A percentile compares a stretch with the other conserved stretches of the same genome.
phyloP scores from a whole-genome alignment of 2,329 filamentous ascomycete species.

The Emericellopsis atlantica region DNA sequence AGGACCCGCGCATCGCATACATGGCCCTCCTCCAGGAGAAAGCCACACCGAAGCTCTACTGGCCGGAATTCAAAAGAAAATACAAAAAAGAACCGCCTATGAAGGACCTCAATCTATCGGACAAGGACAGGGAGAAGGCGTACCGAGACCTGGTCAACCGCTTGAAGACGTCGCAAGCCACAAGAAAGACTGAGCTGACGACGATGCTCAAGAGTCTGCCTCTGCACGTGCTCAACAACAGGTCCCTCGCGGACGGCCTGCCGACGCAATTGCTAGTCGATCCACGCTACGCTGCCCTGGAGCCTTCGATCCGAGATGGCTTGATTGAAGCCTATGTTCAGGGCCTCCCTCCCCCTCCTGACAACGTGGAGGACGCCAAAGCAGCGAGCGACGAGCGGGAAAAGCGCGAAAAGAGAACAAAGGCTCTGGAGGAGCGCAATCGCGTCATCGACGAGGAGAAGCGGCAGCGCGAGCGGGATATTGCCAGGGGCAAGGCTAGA shows the following conservation, averaged over 20 bases:
- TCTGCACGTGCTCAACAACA: constrained; percentile 42
- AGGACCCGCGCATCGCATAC: constrained; percentile 74
- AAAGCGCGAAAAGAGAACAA: constrained; percentile 47
- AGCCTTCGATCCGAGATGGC: constrained; percentile 45
- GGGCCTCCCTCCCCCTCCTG: constrained; percentile 46
- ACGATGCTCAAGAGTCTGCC: constrained; percentile 52
- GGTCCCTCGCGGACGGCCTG: constrained; percentile 41
- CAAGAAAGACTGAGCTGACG: constrained; percentile 57
- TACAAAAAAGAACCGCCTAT: constrained; percentile 72
- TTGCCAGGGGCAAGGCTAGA: constrained; percentile 47
- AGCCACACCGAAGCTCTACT: constrained; percentile 86
- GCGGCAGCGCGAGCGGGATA: constrained; percentile 41
- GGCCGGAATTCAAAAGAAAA: constrained; percentile 92
- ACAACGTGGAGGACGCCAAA: constrained; percentile 21
- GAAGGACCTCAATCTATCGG: constrained; percentile 57
- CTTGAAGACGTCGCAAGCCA: constrained; percentile 51
- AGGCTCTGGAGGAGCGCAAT: constrained; percentile 54
- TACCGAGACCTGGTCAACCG: constrained; percentile 64
- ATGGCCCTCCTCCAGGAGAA: constrained; percentile 68
- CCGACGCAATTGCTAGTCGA: constrained; percentile 53
- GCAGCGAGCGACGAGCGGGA: constrained; percentile 39
- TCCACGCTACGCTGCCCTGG: constrained; percentile 56
- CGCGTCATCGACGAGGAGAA: constrained; percentile 50
- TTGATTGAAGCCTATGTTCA: constrained; percentile 56
- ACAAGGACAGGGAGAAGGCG: constrained; percentile 68